Percentiles rank a stretch among this genome's conserved stretches.
These are phyloP conservation scores for Collybia nuda DNA, from an alignment of 768 basidiomycete genomes.

Conservation along the genomic window DNA sequence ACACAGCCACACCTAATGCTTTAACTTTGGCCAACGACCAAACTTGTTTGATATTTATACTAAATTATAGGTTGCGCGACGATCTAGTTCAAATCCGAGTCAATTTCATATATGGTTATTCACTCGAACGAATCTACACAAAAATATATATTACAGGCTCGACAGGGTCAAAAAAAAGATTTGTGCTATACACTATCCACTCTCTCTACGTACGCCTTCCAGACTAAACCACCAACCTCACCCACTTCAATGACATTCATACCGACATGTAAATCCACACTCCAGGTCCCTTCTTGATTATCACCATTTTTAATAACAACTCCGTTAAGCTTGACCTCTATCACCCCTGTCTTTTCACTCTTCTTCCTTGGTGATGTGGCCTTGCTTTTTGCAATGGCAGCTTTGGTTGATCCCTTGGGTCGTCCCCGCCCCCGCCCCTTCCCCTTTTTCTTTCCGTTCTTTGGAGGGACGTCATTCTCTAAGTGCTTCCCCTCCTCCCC, in stretches of 20 bases:
- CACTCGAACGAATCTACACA: not conserved
- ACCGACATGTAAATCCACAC: slow-evolving; percentile 57
- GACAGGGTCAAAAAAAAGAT: not conserved
- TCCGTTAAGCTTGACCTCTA: slow-evolving; percentile 69
- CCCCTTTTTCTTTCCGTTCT: slow-evolving; percentile 43
- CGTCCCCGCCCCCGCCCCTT: slow-evolving; percentile 38
- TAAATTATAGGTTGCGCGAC: too few relatives aligned
- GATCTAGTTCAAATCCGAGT: too few relatives aligned
- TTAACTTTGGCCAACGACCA: too few relatives aligned
- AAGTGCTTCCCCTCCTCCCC: slow-evolving; percentile 48
- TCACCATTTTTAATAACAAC: slow-evolving; percentile 42
- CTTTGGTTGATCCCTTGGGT: slow-evolving; percentile 21
- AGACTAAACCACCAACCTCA: slow-evolving; percentile 64
- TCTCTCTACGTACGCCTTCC: slow-evolving; percentile 70
- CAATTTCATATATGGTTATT: too few relatives aligned
- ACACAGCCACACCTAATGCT: too few relatives aligned
- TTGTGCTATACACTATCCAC: slow-evolving; percentile 16
- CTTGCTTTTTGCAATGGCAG: slow-evolving; percentile 26
- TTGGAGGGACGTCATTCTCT: slow-evolving; percentile 37
- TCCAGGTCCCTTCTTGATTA: slow-evolving; percentile 56
- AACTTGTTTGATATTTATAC: too few relatives aligned
- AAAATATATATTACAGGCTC: slow-evolving; percentile 13
- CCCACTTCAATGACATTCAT: slow-evolving; percentile 70
- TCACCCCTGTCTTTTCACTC: slow-evolving; percentile 47
- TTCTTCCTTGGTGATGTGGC: slow-evolving; percentile 38